Evolutionary conservation across 768 basidiomycete species (phyloP).

Genomic region (Lactarius vividus): DNA sequence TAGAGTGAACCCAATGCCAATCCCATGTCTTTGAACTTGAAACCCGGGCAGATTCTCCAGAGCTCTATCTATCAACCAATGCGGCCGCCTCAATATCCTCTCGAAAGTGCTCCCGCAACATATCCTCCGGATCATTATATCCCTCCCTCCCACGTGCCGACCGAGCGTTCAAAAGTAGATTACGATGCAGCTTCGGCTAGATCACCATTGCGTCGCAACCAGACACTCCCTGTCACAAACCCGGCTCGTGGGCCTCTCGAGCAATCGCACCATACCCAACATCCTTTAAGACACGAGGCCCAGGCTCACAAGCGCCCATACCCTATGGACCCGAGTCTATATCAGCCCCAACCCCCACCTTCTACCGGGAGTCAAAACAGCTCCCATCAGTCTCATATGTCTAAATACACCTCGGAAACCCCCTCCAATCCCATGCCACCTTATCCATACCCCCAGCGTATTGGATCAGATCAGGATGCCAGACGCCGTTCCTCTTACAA

Average conservation of each 20-base stretch:
- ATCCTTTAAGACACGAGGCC: conserved; percentile 1
- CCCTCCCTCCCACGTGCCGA: background rate
- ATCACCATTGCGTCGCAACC: conserved; percentile 16
- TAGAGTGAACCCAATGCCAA: conserved; percentile 22
- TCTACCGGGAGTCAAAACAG: conserved; percentile 1
- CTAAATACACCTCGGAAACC: background rate
- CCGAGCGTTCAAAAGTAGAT: background rate
- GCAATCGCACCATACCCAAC: conserved; percentile 11
- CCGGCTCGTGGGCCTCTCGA: conserved; percentile 2
- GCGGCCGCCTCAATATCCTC: conserved; percentile 18
- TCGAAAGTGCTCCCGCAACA: conserved; percentile 13
- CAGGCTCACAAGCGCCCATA: conserved; percentile 4
- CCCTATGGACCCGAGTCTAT: background rate
- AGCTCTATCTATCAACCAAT: conserved; percentile 25
- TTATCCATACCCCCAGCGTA: background rate
- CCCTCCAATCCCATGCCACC: background rate
- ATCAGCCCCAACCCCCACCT: background rate
- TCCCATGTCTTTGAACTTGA: conserved; percentile 31
- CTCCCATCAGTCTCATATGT: conserved; percentile 3
- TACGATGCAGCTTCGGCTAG: background rate
- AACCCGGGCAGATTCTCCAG: conserved; percentile 36
- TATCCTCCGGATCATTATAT: conserved; percentile 16
- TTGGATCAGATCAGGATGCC: background rate
- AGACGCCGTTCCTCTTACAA: background rate
- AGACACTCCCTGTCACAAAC: conserved; percentile 15